phyloP scores from a whole-genome alignment of 805 yeast genomes.

The Diddensiella caesifluorescens region DNA sequence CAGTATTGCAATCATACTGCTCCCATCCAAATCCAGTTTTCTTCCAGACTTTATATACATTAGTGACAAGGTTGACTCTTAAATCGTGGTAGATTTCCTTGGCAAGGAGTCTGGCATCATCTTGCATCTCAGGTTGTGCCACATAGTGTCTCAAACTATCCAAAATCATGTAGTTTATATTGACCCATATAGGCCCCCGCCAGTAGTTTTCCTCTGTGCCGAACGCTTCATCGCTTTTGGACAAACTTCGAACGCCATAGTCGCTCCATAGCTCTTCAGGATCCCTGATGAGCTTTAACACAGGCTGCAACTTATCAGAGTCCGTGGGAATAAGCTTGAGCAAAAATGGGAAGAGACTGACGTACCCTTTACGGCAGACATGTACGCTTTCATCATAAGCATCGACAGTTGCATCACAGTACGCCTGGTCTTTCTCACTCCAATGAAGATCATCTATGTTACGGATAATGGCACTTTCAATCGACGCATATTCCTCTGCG shows the following conservation, averaged over 20 bases:
- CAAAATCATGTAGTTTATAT: constrained; percentile 77
- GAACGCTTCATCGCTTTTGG: constrained; percentile 58
- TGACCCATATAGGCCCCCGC: constrained; percentile 93
- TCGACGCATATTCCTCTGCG: constrained; percentile 43
- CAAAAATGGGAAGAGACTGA: constrained; percentile 79
- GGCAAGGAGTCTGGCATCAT: constrained; percentile 37
- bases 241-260: constrained; percentile 76
- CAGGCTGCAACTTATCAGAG: constrained; percentile 43
- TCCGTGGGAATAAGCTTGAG: constrained; percentile 54
- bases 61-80: constrained; percentile 61
- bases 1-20: constrained; percentile 74
- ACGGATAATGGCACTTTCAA: constrained; percentile 50
- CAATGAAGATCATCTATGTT: constrained; percentile 78
- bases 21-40: constrained; percentile 84
- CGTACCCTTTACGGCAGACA: constrained; percentile 88
- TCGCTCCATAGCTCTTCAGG: constrained; percentile 71
- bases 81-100: constrained; percentile 50
- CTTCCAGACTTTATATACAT: constrained; percentile 64
- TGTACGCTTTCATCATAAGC: constrained; percentile 58
- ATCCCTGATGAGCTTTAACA: constrained; percentile 57
- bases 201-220: constrained; percentile 87
- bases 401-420: constrained; percentile 80
- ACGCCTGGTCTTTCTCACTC: constrained; percentile 59
- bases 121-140: constrained; percentile 28
- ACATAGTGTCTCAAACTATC: constrained; percentile 62